phyloP scores from a whole-genome alignment of 2,329 filamentous ascomycete genomes.

The Aspergillus pseudoglaucus region DNA sequence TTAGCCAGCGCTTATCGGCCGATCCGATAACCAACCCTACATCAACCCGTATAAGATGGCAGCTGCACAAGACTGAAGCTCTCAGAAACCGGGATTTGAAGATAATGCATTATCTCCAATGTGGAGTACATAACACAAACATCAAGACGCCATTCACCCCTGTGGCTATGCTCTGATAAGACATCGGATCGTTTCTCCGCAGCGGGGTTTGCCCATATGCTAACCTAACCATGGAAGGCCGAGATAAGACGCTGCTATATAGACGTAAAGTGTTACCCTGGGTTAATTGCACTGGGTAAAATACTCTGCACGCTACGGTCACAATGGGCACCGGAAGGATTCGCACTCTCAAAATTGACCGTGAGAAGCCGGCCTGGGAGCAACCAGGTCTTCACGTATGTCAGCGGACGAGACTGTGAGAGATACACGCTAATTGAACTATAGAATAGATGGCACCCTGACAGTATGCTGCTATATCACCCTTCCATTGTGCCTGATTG shows the following conservation, averaged over 20 bases:
- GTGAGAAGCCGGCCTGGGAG: slow-evolving; percentile 64
- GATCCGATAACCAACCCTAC: not conserved
- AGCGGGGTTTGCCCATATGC: not conserved
- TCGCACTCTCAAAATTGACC: slow-evolving; percentile 65
- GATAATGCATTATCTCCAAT: too few species aligned
- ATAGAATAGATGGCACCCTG: slow-evolving; percentile 89
- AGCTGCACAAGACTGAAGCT: too few species aligned
- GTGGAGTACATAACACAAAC: too few species aligned
- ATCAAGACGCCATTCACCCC: too few species aligned
- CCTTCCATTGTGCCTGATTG: not conserved
- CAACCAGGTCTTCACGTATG: slow-evolving; percentile 66
- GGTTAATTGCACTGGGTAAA: not conserved
- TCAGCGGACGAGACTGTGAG: slow-evolving; percentile 10
- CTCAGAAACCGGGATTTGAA: too few species aligned
- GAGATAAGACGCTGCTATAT: not conserved
- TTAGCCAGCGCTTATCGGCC: too few species aligned
- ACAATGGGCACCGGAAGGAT: slow-evolving; percentile 44
- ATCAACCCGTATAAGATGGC: too few species aligned
- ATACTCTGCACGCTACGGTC: not conserved
- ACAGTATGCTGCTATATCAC: slow-evolving; percentile 51
- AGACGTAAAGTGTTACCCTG: too few species aligned
- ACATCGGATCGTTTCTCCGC: not conserved
- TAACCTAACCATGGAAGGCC: not conserved
- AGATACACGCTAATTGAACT: slow-evolving; percentile 3
- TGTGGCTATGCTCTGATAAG: not conserved